Percentiles rank a stretch among this genome's conserved stretches.
phyloP scores from a whole-genome alignment of 352 stramenopile genomes.

The Phytophthora brassicae region DNA sequence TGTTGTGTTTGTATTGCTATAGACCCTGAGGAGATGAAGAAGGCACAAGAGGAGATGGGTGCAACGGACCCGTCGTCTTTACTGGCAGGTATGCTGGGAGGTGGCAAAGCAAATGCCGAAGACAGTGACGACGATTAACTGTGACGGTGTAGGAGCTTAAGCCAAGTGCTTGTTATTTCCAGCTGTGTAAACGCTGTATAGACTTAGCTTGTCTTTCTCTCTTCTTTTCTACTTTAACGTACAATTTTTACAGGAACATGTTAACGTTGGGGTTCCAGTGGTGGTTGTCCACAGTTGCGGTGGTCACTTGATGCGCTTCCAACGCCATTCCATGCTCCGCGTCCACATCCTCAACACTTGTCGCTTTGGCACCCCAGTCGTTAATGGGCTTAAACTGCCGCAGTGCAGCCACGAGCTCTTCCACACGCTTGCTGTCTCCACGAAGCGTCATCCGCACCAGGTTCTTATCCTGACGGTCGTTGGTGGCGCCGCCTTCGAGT shows the following conservation, averaged over 20 bases:
- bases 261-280: slow-evolving; percentile 77
- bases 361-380: slow-evolving; percentile 61
- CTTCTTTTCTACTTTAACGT: too few relatives aligned
- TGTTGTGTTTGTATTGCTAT: slow-evolving; percentile 1
- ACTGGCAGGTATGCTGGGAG: slow-evolving; percentile 75
- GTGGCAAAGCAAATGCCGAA: slow-evolving; percentile 51
- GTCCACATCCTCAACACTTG: slow-evolving; percentile 49
- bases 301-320: slow-evolving; percentile 70
- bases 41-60: slow-evolving; percentile 83
- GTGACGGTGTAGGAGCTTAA: too few relatives aligned
- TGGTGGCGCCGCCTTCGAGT: slow-evolving; percentile 62
- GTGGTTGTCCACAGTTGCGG: slow-evolving; percentile 57
- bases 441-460: slow-evolving; percentile 67
- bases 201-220: slow-evolving; percentile 23
- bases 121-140: slow-evolving; percentile 77
- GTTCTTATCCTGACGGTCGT: slow-evolving; percentile 55
- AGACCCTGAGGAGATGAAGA: slow-evolving; percentile 88
- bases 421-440: slow-evolving; percentile 39
- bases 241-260: slow-evolving; percentile 81
- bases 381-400: slow-evolving; percentile 55
- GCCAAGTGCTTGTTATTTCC: slow-evolving; percentile 9
- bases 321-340: slow-evolving; percentile 33
- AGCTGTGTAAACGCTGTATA: slow-evolving; percentile 23
- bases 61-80: slow-evolving; percentile 67
- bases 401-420: slow-evolving; percentile 53